Conservation (phyloP, 257 asterid species). For the Perilla frutescens region DNA sequence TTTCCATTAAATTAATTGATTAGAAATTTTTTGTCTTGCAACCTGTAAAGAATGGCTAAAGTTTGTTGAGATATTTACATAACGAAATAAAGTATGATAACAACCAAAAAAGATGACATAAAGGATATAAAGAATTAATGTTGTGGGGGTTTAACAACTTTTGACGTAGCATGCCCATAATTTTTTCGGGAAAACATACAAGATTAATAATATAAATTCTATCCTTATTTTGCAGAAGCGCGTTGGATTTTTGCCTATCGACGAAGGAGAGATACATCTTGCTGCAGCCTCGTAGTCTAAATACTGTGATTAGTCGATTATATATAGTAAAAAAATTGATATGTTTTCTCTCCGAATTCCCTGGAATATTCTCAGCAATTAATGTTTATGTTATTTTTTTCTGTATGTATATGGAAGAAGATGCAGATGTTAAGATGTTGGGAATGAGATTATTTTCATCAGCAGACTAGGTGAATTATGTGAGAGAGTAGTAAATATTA, state of each 20-base stretch:
- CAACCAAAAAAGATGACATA: constrained; percentile 18
- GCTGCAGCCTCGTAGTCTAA: constrained; percentile 46
- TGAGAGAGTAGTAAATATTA: constrained; percentile 31
- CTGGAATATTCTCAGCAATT: constrained; percentile 35
- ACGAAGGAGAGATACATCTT: constrained; percentile 65
- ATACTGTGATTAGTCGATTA: not conserved
- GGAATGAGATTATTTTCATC: constrained; percentile 10
- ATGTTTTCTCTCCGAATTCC: constrained; percentile 40
- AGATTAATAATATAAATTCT: too few species aligned
- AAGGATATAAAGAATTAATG: not conserved
- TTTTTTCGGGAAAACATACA: too few species aligned
- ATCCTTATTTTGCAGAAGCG: constrained; percentile 59
- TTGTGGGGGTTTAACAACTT: not conserved
- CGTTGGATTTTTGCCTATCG: constrained; percentile 73
- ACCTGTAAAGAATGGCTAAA: not conserved
- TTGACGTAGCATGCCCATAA: not conserved
- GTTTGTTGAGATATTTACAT: not conserved
- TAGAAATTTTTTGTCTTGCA: not conserved
- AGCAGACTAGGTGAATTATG: constrained; percentile 40
- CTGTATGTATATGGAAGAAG: constrained; percentile 24
- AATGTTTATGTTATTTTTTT: not conserved
- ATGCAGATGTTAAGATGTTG: constrained; percentile 23
- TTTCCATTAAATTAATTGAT: not conserved
- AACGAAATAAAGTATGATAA: constrained; percentile 4
- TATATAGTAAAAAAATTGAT: not conserved